Conservation (phyloP, 106 monocot species). For the Apostasia shenzhenica region DNA sequence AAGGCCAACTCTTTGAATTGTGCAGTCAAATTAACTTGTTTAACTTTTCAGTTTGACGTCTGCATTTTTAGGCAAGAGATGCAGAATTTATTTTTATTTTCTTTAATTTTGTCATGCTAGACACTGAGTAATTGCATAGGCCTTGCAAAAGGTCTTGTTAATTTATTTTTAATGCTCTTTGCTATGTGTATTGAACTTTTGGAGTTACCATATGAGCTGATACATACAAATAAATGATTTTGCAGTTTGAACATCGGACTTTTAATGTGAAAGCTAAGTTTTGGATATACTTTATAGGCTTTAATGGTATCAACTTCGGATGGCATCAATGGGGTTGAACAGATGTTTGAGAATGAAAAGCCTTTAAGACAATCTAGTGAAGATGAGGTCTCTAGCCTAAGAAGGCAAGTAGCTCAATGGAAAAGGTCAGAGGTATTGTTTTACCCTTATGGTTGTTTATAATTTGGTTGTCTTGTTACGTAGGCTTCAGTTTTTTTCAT, state of each 20-base stretch:
- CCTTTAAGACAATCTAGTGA: slow-evolving; percentile 49
- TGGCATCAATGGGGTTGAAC: slow-evolving; percentile 39
- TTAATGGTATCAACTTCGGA: slow-evolving; percentile 23
- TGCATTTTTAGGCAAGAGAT: too few relatives aligned
- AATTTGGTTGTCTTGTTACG: background rate
- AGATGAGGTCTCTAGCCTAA: slow-evolving; percentile 61
- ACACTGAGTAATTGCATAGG: too few relatives aligned
- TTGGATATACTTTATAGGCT: slow-evolving; percentile 16
- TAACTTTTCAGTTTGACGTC: too few relatives aligned
- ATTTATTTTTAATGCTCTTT: too few relatives aligned
- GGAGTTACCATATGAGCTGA: background rate
- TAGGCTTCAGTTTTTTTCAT: slow-evolving; percentile 4
- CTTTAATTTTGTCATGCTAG: too few relatives aligned
- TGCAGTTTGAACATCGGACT: too few relatives aligned
- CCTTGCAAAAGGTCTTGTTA: too few relatives aligned
- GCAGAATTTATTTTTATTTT: too few relatives aligned
- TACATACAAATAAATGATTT: background rate
- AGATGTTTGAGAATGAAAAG: slow-evolving; percentile 56
- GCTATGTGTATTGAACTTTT: background rate
- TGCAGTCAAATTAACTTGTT: too few relatives aligned
- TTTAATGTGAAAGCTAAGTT: background rate
- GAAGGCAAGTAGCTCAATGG: slow-evolving; percentile 51
- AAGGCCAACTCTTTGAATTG: too few relatives aligned
- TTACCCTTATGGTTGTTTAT: background rate
- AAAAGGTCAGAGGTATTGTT: slow-evolving; percentile 74